These are phyloP conservation scores for Smithsoniella earleae DNA, from an alignment of 163 green algal species.

Conservation along the genomic window DNA sequence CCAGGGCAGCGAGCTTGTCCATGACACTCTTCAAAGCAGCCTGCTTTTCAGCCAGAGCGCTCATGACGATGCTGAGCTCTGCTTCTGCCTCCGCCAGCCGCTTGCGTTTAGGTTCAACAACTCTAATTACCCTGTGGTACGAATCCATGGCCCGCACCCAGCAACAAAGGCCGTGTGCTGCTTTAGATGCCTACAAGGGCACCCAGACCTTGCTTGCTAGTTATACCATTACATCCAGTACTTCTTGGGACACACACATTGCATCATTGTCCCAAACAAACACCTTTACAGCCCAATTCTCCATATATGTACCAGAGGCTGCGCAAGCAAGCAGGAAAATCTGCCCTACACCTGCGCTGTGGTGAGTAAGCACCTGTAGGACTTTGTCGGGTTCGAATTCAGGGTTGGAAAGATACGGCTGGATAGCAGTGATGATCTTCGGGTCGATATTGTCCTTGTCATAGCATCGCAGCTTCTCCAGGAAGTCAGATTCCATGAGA, in stretches of 20 bases:
- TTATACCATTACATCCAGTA: too few relatives aligned
- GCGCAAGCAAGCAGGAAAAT: background rate
- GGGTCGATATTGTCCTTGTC: conserved; percentile 56
- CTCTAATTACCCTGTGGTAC: conserved; percentile 58
- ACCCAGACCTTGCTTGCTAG: too few relatives aligned
- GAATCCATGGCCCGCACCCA: conserved; percentile 59
- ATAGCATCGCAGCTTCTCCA: conserved; percentile 45
- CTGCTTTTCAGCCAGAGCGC: conserved; percentile 42
- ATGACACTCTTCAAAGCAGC: conserved; percentile 39
- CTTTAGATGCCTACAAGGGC: conserved; percentile 43
- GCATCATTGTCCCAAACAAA: too few relatives aligned
- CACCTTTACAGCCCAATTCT: too few relatives aligned
- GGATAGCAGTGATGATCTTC: conserved; percentile 48
- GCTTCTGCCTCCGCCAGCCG: conserved; percentile 42
- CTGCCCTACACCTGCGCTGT: background rate
- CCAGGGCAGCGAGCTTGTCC: conserved; percentile 41
- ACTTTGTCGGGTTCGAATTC: conserved; percentile 51
- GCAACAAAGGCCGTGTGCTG: conserved; percentile 48
- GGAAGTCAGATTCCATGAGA: conserved; percentile 48
- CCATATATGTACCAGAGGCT: too few relatives aligned
- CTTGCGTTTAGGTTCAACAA: conserved; percentile 46
- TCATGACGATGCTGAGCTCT: conserved; percentile 49
- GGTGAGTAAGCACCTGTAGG: too few relatives aligned
- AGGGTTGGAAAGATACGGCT: conserved; percentile 40
- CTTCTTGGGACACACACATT: too few relatives aligned